Base-by-base conservation (phyloP, 148 eudicot genomes). In the Vaccinium darrowii region DNA sequence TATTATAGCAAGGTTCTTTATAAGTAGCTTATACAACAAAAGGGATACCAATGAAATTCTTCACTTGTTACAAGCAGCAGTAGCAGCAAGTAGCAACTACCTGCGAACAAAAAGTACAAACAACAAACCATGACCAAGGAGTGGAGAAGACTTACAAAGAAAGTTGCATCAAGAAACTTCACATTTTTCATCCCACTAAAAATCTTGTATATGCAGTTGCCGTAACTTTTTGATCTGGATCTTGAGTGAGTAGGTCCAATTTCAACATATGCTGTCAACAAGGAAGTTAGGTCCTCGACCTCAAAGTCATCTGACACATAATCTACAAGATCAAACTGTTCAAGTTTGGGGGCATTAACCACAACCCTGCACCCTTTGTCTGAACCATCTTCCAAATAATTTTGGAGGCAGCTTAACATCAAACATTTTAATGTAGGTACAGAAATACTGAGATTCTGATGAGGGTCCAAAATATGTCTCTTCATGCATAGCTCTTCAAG, bases 111-210 rank as follows among this genome's bases (percentile, higher is more conserved):
- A 51, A 51, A 67, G 74, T 67, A 67, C 11, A 23, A n/a, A 25
- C 13, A 67, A 67, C 10, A 25, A 67, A 25, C 74, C 74, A 67
- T 21, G 33, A 25, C 74, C 74, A 67, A 18, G 1, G 27, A 67
- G 74, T 25, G 33, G 65, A n/a, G 74, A 67, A 67, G 23, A 67
- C 74, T 67, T 67, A 67, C 33, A 67, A 23, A 67, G 25, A 67
- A 67, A 67, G 74, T 67, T 67, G 39, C 27, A 21, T 67, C 74
- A 67, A 67, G 74, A 67, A 25, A 67, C 74, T 67, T 67, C 74
- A 67, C 74, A 67, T 67, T 67, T 67, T n/a, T 67, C 12, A 67
- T 67, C 74, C 74, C 74, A 67, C 74, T 25, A 67, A 67, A 25
- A 67, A 67, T n/a, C 74, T n/a, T n/a, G 33, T 67, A n/a, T n/a